Conservation (phyloP, 805 yeast species). For the Yamadazyma philogaea region DNA sequence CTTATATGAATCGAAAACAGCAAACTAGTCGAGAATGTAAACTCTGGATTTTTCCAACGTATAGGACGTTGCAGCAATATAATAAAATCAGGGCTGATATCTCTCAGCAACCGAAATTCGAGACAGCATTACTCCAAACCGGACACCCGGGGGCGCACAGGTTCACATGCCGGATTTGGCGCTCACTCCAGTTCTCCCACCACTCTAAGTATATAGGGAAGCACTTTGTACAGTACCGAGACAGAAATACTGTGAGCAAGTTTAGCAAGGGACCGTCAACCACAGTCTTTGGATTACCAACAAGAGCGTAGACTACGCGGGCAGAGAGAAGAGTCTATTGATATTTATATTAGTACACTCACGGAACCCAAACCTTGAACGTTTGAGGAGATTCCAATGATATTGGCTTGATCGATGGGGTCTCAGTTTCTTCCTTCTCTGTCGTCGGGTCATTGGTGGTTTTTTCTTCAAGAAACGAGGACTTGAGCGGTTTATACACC, state of each 20-base stretch:
- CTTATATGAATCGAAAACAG: background rate
- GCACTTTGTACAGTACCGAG: background rate
- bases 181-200: no score
- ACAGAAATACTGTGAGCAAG: background rate
- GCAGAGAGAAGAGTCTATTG: background rate
- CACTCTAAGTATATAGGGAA: no score
- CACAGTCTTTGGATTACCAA: background rate
- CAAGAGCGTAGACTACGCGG: no score
- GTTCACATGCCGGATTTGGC: no score
- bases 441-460: background rate
- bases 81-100: background rate
- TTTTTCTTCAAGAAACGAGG: conserved; percentile 12
- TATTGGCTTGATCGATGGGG: conserved; percentile 27
- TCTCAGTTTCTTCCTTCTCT: conserved; percentile 13
- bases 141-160: no score
- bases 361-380: conserved; percentile 46
- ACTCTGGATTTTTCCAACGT: background rate
- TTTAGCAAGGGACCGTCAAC: background rate
- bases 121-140: no score
- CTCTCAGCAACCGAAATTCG: background rate
- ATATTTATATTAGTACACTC: conserved; percentile 2
- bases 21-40: conserved; percentile 1
- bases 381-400: conserved; percentile 41
- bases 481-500: conserved; percentile 31
- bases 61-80: conserved; percentile 3